Evolutionary conservation across 805 yeast species (phyloP), one percentile per base, ranked within the genome.

Genomic region (Teunomyces atbi): DNA sequence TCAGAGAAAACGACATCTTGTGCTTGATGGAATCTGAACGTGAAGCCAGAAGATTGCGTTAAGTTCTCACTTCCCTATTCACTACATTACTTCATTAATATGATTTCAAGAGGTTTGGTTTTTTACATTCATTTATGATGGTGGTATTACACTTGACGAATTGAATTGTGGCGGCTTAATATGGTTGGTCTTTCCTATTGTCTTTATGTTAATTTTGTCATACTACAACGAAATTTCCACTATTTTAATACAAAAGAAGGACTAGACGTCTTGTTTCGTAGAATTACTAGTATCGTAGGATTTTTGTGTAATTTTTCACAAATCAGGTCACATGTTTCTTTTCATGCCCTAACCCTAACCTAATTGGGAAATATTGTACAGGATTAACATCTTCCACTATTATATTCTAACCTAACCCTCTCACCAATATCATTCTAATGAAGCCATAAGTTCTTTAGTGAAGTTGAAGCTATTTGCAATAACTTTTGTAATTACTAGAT

Each of bases 11-110:
- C 80, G 99, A 92, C 76, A 89, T 94, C 80, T 86, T 92, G 76
- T 94, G 96, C 77, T 84, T 92, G 76, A 94, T 92, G 97, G 99
- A 92, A 83, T 92, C 98, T 64, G 99, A 92, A 83, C 92, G 99
- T 84, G 99, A 92, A 83, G 98, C 98, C 69, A 84, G 92, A 82
- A 84, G 94, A 81, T 80, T 86, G 77, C 88, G 92, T 83, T 83
- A 83, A 78, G 64, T 36, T 36, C 19, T 36, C 27, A 6, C 23
- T 36, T 36, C 23, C 39, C 28, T 21, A 36, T 20, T 20, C 39
- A 36, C 28, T 20, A 20, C 39, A 36, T 36, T 36, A 36, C 39
- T 36, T 36, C 28, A 36, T 36, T 21, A 36, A 36, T 36, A 36
- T 36, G 21, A 19, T 36, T 21, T 36, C 39, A 36, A 36, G 27